Evolutionary conservation across 352 stramenopile genomes (phyloP), one percentile per base, ranked within the genome.

Genomic region (Globisporangium nodosum): DNA sequence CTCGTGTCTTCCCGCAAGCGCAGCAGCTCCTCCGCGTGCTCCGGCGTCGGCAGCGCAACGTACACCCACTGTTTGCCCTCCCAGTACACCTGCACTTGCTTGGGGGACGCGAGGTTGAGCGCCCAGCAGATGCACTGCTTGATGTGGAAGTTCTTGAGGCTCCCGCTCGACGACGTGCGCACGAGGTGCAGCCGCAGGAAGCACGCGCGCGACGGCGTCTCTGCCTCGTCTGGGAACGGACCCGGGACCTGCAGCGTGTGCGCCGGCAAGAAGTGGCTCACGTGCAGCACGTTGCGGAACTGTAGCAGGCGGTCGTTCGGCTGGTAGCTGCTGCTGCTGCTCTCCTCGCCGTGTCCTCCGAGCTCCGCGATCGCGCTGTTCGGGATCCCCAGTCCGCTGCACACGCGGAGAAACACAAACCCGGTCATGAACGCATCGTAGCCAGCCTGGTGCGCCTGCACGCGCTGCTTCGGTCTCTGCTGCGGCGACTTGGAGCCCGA

Each of bases 371-470:
- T 69, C 0, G 68, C 63, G 33, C 83, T 69, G 46, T 90, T 90
- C 0, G 70, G 72, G 5, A 88, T 66, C 0, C 80, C 76, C 7
- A 92, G 70, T 7, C 68, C 76, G 13, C 69, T 73, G 50, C 78
- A 88, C 4, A 87, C 73, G 24, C 78, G 80, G 11, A 89, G 65
- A 60, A 92, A 92, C 5, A 92, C 78, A 51, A 68, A 78, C 4
- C 82, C 82, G 6, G 82, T 92, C 78, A 90, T 90, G 62, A 81
- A 92, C 15, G 82, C 82, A 47, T 92, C 82, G 45, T 89, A 89
- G 2, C 82, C 82, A 15, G 82, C 82, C 56, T 92, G 82, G 59
- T 92, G 82, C 5, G 82, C 75, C 47, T 77, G 70, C 37, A 81
- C 49, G 18, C 54, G 68, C 42, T 58, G 49, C 51, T 74, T 66